phyloP scores from a whole-genome alignment of 116 monocot genomes.

The Zostera marina region DNA sequence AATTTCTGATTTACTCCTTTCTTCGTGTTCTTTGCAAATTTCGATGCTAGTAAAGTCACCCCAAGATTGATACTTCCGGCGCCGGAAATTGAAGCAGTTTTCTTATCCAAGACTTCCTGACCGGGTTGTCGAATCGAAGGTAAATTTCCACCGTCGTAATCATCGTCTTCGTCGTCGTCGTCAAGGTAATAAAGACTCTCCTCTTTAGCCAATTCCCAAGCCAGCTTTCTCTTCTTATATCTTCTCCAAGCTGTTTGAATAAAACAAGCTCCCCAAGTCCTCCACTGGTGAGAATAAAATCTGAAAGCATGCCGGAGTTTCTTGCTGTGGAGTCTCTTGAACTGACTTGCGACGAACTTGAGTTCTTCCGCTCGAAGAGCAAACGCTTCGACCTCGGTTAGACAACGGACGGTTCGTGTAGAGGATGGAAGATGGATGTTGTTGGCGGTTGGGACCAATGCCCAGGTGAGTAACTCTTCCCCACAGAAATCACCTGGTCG shows the following conservation, averaged over 20 bases:
- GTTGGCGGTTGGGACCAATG: conserved; percentile 54
- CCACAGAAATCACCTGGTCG: conserved; percentile 86
- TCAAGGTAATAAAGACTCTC: conserved; percentile 34
- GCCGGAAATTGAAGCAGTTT: no score
- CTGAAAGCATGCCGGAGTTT: conserved; percentile 88
- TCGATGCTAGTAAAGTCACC: conserved; percentile 59
- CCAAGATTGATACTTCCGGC: conserved; percentile 44
- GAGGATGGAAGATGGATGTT: conserved; percentile 48
- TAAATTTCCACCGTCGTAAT: no score
- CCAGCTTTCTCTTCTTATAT: conserved; percentile 69
- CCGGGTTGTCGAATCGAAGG: no score
- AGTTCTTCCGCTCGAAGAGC: conserved; percentile 80
- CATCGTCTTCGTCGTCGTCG: neutral
- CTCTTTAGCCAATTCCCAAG: conserved; percentile 41
- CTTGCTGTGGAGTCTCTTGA: conserved; percentile 85
- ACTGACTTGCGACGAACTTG: conserved; percentile 80
- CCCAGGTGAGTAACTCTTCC: conserved; percentile 92
- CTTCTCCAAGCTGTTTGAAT: conserved; percentile 82
- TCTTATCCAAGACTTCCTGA: no score
- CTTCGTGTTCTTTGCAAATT: conserved; percentile 78
- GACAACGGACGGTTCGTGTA: conserved; percentile 51
- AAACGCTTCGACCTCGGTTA: conserved; percentile 81
- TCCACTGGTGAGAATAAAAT: conserved; percentile 92
- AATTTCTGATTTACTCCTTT: conserved; percentile 28
- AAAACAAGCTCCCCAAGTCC: conserved; percentile 90